Conservation (phyloP, 202 grass and related monocot species). For the Hordeum pubiflorum region DNA sequence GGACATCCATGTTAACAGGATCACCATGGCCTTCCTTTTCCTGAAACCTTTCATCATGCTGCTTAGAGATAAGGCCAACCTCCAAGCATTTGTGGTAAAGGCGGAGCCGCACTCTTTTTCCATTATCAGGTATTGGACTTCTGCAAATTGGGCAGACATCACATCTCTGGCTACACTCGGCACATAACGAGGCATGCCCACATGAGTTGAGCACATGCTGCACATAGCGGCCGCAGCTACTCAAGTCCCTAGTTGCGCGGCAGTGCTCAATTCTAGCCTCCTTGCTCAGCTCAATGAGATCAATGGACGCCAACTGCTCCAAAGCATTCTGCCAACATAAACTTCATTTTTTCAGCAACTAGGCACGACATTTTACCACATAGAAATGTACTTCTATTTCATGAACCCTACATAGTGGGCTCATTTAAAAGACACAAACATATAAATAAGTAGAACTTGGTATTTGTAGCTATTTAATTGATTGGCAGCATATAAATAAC, state of each 20-base stretch:
- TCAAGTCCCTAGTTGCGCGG: conserved; percentile 90
- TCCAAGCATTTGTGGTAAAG: conserved; percentile 89
- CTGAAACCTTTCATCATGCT: conserved; percentile 85
- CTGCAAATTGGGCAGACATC: conserved; percentile 90
- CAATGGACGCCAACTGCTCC: conserved; percentile 80
- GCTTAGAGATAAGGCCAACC: conserved; percentile 74
- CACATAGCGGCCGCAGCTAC: conserved; percentile 71
- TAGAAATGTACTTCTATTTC: background rate
- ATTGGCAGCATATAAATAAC: background rate
- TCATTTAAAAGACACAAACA: background rate
- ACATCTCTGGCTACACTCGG: conserved; percentile 93
- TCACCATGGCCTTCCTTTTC: conserved; percentile 59
- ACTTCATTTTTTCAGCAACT: conserved; percentile 21
- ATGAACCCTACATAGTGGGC: background rate
- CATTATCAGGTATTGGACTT: conserved; percentile 44
- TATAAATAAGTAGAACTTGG: background rate
- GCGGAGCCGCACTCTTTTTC: conserved; percentile 45
- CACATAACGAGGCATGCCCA: conserved; percentile 86
- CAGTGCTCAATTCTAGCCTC: conserved; percentile 85
- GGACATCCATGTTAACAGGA: conserved; percentile 58
- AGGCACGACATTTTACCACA: background rate
- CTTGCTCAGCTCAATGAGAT: conserved; percentile 86
- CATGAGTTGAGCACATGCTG: conserved; percentile 81
- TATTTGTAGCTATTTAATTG: background rate
- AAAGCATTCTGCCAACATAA: conserved; percentile 69